Conservation (phyloP, 73 alveolate genomes). For the Paraurostyla sp. region DNA sequence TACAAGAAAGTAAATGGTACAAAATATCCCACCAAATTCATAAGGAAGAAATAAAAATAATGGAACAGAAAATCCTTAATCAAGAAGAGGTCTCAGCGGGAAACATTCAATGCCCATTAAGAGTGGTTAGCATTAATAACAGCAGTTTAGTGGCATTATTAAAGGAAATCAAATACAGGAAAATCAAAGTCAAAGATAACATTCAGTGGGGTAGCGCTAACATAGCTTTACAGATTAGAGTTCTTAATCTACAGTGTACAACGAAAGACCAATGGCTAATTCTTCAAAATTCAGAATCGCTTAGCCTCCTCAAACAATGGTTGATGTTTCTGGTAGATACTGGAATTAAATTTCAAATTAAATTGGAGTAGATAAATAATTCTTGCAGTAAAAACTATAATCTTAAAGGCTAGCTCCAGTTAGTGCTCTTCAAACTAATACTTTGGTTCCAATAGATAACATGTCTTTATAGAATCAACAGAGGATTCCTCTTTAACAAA, state of each 20-base stretch:
- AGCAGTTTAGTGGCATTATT: not conserved
- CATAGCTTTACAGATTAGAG: not conserved
- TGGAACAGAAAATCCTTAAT: not conserved
- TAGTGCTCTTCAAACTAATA: not conserved
- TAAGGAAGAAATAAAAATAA: not conserved
- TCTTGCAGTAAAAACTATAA: not conserved
- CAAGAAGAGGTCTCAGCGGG: not conserved
- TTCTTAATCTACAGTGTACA: not conserved
- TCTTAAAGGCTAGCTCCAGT: not conserved
- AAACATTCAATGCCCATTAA: not conserved
- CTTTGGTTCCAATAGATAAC: not conserved
- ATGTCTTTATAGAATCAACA: no score
- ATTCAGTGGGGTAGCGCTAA: not conserved
- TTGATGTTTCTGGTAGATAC: slow-evolving; percentile 44
- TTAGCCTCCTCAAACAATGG: not conserved
- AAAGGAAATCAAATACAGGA: not conserved
- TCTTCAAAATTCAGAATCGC: slow-evolving; percentile 31
- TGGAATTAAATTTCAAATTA: slow-evolving; percentile 44
- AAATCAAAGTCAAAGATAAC: not conserved
- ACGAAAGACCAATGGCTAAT: slow-evolving; percentile 13
- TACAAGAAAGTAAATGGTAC: not conserved
- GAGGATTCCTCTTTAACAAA: not conserved
- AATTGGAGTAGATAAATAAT: slow-evolving; percentile 6
- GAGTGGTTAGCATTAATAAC: not conserved
- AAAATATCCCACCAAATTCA: not conserved